phyloP scores from a whole-genome alignment of 805 yeast species.

The Brettanomyces sp. region DNA sequence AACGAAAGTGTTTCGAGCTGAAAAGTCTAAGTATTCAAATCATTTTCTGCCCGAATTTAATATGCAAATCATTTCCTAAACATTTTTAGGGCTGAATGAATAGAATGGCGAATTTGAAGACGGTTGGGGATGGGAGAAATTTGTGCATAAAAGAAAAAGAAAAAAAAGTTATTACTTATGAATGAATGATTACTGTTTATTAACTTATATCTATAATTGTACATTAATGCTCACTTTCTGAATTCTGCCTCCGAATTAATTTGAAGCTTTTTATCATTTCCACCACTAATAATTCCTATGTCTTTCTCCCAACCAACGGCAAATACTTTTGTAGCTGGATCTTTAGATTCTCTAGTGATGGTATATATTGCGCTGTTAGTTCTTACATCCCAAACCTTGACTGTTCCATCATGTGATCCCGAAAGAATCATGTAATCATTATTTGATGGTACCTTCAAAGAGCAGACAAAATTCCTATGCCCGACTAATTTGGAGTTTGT shows the following conservation, averaged over 20 bases:
- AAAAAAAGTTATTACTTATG: neutral
- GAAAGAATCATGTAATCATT: conserved; percentile 78
- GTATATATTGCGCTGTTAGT: conserved; percentile 77
- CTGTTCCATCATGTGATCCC: conserved; percentile 92
- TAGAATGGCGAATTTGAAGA: too few species aligned
- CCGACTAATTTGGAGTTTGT: conserved; percentile 72
- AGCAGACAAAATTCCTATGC: conserved; percentile 84
- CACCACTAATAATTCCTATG: conserved; percentile 85
- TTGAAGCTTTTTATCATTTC: conserved; percentile 88
- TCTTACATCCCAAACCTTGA: conserved; percentile 91
- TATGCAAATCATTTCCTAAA: neutral
- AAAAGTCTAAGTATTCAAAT: too few species aligned
- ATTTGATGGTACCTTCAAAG: conserved; percentile 43
- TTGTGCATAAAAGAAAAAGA: neutral
- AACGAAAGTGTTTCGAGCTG: too few species aligned
- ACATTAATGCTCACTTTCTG: conserved; percentile 2
- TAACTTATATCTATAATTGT: conserved; percentile 5
- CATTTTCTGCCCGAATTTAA: neutral
- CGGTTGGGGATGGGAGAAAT: neutral
- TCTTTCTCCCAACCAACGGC: conserved; percentile 76
- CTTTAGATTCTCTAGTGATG: conserved; percentile 59
- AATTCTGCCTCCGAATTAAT: conserved; percentile 40
- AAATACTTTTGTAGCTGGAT: conserved; percentile 59
- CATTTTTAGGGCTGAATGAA: neutral
- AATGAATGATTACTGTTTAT: neutral